Percentiles rank a stretch among this genome's conserved stretches.
phyloP scores from a whole-genome alignment of 768 basidiomycete species.

The Lenzites betulinus region DNA sequence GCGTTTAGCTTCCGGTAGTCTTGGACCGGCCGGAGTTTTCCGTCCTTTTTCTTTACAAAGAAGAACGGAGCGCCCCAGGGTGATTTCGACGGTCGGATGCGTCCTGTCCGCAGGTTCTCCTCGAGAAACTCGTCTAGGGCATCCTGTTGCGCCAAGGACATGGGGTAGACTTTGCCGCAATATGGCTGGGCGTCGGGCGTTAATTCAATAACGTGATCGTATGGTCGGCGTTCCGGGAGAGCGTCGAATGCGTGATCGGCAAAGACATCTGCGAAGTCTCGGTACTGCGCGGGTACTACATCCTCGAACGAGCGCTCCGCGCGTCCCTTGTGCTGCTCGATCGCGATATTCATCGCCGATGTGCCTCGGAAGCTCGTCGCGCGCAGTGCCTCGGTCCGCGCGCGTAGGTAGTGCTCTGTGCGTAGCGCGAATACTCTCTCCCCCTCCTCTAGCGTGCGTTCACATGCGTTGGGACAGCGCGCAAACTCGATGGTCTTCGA shows the following conservation, averaged over 20 bases:
- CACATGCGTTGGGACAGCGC: slow-evolving; percentile 7
- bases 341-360: slow-evolving; percentile 13
- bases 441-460: not conserved
- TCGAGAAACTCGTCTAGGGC: slow-evolving; percentile 25
- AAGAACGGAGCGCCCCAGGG: slow-evolving; percentile 31
- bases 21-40: slow-evolving; percentile 24
- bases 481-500: slow-evolving; percentile 7
- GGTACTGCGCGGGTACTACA: slow-evolving; percentile 12
- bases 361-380: not conserved
- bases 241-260: not conserved
- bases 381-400: not conserved
- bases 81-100: slow-evolving; percentile 24
- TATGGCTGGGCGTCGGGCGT: slow-evolving; percentile 10
- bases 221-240: slow-evolving; percentile 18
- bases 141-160: slow-evolving; percentile 15
- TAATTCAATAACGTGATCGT: slow-evolving; percentile 24
- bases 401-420: not conserved
- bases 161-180: slow-evolving; percentile 21
- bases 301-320: slow-evolving; percentile 10
- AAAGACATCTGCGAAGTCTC: slow-evolving; percentile 11
- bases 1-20: slow-evolving; percentile 36
- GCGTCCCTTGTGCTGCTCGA: slow-evolving; percentile 1
- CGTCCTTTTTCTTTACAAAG: slow-evolving; percentile 35
- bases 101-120: slow-evolving; percentile 25
- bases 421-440: slow-evolving; percentile 7